Percentiles rank a stretch among this genome's conserved stretches.
These are phyloP conservation scores for Neolentinus lepideus DNA, from an alignment of 1,284 basidiomycete species.

Conservation along the genomic window DNA sequence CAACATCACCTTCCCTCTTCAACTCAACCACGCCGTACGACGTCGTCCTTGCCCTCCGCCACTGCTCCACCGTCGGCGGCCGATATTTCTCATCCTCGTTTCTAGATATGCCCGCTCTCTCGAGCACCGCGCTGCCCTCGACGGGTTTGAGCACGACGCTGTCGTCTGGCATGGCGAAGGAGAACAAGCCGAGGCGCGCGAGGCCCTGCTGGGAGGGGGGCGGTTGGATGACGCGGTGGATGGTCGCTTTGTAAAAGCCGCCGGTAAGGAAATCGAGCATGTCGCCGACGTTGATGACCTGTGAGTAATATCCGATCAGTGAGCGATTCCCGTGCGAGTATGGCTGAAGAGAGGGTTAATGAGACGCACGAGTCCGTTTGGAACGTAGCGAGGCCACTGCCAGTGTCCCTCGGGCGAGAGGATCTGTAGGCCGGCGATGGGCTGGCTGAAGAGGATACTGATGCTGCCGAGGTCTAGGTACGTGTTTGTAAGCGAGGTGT, in stretches of 20 bases:
- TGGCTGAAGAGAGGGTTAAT: not conserved
- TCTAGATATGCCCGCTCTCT: constrained; percentile 16
- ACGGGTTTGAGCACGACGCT: constrained; percentile 21
- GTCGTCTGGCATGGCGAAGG: constrained; percentile 31
- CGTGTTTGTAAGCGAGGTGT: not conserved
- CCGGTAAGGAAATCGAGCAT: constrained; percentile 35
- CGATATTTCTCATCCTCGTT: constrained; percentile 11
- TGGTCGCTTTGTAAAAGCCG: constrained; percentile 34
- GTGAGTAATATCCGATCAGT: not conserved
- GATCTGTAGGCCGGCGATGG: constrained; percentile 52
- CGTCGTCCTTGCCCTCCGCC: constrained; percentile 14
- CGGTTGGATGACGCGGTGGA: constrained; percentile 39
- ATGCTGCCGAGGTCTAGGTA: constrained; percentile 45
- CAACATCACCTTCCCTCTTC: constrained; percentile 20
- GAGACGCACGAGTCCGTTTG: constrained; percentile 44
- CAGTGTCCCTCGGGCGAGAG: constrained; percentile 40
- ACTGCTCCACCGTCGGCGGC: constrained; percentile 13
- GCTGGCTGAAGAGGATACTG: constrained; percentile 57
- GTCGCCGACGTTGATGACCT: constrained; percentile 38
- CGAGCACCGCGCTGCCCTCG: constrained; percentile 19
- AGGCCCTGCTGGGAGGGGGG: constrained; percentile 38
- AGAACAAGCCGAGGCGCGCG: constrained; percentile 36
- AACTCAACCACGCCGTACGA: constrained; percentile 18
- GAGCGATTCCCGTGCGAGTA: not conserved
- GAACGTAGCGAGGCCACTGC: constrained; percentile 53